Evolutionary conservation across 1,284 basidiomycete genomes (phyloP).

Genomic region (Sphaerobolus stellatus): DNA sequence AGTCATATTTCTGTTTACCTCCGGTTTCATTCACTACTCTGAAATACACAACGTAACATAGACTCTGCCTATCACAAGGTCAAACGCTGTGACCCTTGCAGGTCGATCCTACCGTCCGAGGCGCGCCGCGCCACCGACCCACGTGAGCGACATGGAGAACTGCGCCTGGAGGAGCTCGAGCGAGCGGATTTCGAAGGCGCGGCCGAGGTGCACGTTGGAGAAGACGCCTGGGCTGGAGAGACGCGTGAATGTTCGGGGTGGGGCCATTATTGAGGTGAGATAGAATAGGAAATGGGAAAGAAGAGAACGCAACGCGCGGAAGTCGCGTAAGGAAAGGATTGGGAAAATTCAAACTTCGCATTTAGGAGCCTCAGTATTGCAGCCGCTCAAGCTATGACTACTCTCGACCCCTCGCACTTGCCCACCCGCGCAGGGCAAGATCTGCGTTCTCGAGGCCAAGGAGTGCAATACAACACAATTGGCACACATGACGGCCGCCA

Average conservation of each 20-base stretch:
- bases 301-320: too few relatives aligned
- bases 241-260: neutral
- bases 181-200: conserved; percentile 74
- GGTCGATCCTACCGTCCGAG: conserved; percentile 85
- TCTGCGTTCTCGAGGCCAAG: neutral
- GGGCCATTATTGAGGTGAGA: neutral
- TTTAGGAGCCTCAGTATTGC: neutral
- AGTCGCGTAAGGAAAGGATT: neutral
- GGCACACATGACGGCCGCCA: conserved; percentile 13
- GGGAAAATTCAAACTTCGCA: conserved; percentile 1
- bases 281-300: neutral
- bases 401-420: conserved; percentile 5
- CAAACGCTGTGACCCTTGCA: too few relatives aligned
- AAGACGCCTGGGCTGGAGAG: conserved; percentile 16
- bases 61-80: too few relatives aligned
- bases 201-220: conserved; percentile 60
- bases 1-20: too few relatives aligned
- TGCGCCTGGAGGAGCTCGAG: conserved; percentile 55
- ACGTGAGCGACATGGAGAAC: conserved; percentile 75
- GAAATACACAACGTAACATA: too few relatives aligned
- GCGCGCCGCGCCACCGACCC: conserved; percentile 67
- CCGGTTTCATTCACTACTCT: too few relatives aligned
- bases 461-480: neutral
- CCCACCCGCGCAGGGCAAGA: neutral
- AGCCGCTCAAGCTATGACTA: conserved; percentile 3